These are phyloP conservation scores for Dryadomyces quercus-mongolicae DNA, from an alignment of 2,329 filamentous ascomycete genomes.

Conservation along the genomic window DNA sequence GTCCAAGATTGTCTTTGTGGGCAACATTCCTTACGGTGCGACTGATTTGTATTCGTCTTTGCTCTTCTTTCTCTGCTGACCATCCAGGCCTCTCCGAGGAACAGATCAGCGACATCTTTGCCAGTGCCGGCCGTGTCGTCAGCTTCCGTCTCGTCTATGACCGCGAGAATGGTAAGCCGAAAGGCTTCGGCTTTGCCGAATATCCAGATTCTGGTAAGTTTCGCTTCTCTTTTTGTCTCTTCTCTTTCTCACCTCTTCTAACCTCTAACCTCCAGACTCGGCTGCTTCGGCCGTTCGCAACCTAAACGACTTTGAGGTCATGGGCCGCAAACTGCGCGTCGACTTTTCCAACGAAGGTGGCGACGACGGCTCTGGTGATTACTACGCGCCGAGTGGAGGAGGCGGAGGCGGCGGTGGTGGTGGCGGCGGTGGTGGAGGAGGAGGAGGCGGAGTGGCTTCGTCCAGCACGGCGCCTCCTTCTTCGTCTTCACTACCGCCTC, in stretches of 20 bases:
- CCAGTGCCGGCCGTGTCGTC: constrained; percentile 76
- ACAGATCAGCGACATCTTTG: constrained; percentile 89
- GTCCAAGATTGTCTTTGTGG: constrained; percentile 71
- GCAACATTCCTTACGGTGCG: constrained; percentile 74
- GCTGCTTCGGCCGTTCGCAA: constrained; percentile 92
- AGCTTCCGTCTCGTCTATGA: constrained; percentile 93
- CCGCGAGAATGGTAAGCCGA: constrained; percentile 84
- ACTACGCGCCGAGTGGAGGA: neutral
- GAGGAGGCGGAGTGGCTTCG: neutral
- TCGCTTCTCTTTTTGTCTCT: neutral
- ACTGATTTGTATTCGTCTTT: too few relatives aligned
- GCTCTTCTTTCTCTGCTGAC: neutral
- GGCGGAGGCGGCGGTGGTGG: neutral
- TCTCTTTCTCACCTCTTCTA: neutral
- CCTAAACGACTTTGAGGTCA: constrained; percentile 87
- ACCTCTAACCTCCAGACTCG: constrained; percentile 40
- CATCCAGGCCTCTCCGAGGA: constrained; percentile 82
- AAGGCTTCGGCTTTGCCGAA: constrained; percentile 94
- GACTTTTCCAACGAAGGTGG: constrained; percentile 93
- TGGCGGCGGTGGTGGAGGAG: neutral
- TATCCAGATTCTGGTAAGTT: constrained; percentile 73
- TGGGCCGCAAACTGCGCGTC: constrained; percentile 86
- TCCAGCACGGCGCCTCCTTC: neutral
- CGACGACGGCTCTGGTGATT: constrained; percentile 49
- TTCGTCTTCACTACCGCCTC: constrained; percentile 49